Evolutionary conservation across 306 rosid species (phyloP).

Genomic region (Calophaca sinica): DNA sequence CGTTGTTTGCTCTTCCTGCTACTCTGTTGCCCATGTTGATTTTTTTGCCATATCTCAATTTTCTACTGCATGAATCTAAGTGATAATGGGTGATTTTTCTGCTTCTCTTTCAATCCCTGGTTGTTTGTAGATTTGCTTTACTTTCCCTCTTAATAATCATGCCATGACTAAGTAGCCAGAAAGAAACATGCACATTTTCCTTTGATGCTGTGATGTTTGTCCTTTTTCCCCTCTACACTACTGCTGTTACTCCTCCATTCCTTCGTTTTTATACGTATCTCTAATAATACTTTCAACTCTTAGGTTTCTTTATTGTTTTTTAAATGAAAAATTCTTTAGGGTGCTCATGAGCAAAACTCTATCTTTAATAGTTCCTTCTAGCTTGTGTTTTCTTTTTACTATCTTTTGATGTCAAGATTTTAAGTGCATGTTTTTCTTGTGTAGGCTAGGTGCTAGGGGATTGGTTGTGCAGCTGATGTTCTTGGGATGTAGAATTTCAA

Average conservation of each 20-base stretch:
- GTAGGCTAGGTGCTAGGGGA: slow-evolving; percentile 54
- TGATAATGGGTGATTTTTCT: slow-evolving; percentile 14
- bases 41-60: too few species aligned
- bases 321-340: too few species aligned
- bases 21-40: slow-evolving; percentile 1
- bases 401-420: slow-evolving; percentile 5
- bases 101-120: slow-evolving; percentile 18
- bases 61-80: neutral
- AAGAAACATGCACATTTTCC: slow-evolving; percentile 7
- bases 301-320: neutral
- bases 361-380: neutral
- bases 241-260: neutral
- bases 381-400: neutral
- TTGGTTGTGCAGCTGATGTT: slow-evolving; percentile 50
- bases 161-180: neutral
- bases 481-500: slow-evolving; percentile 48
- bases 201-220: neutral
- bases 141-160: slow-evolving; percentile 8
- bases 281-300: neutral
- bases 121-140: slow-evolving; percentile 29
- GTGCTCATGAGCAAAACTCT: too few species aligned
- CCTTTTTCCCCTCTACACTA: neutral
- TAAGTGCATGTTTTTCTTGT: slow-evolving; percentile 31
- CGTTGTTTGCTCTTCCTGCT: slow-evolving; percentile 4
- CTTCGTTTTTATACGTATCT: neutral